Conservation (phyloP, 371 early-diverging fungal species). For the Coemansia sp. region DNA sequence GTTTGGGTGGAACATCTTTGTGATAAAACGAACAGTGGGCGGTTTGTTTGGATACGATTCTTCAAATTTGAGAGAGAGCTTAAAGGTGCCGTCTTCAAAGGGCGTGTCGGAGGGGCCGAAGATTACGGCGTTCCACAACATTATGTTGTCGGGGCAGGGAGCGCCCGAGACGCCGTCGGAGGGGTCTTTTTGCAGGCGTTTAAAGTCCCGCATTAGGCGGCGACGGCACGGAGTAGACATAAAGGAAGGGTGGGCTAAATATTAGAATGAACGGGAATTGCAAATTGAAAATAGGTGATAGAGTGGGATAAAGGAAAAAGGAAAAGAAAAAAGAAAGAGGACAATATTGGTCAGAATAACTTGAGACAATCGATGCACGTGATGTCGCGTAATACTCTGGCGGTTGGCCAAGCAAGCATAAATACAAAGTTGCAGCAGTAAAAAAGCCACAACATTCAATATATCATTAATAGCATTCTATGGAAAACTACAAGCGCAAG, state of each 20-base stretch:
- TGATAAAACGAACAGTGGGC: conserved; percentile 95
- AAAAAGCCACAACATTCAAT: too few species aligned
- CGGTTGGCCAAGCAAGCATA: background rate
- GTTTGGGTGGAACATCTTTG: conserved; percentile 99
- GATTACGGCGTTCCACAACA: conserved; percentile 98
- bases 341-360: background rate
- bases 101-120: conserved; percentile 98
- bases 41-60: conserved; percentile 99
- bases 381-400: background rate
- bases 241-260: background rate
- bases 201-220: conserved; percentile 94
- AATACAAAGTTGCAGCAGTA: too few species aligned
- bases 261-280: background rate
- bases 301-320: background rate
- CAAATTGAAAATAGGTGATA: background rate
- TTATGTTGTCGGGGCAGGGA: conserved; percentile 93
- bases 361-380: background rate
- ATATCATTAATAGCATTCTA: background rate
- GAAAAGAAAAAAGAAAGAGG: background rate
- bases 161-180: conserved; percentile 89
- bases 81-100: conserved; percentile 99
- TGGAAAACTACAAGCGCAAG: conserved; percentile 52
- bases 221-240: conserved; percentile 90
- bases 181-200: conserved; percentile 92
- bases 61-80: conserved; percentile 93